Base-by-base conservation (phyloP, 768 basidiomycete genomes). In the Rhodocollybia butyracea region DNA sequence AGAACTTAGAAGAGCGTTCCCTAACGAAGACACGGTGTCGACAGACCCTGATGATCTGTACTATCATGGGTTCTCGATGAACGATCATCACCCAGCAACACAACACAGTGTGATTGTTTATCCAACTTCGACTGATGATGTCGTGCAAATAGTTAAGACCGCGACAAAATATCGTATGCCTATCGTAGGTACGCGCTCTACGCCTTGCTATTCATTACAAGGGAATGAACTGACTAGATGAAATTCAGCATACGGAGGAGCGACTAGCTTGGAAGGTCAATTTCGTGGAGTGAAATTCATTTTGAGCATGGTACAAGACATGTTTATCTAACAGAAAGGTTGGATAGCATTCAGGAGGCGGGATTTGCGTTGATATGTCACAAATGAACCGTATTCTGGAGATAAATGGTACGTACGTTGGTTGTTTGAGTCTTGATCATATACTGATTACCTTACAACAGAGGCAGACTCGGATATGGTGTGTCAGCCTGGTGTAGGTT, bases 261-360 rank as follows among this genome's bases (percentile, higher is more conserved):
- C 86, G 1, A 95, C 93, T 0, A 85, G 81, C 61, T 67, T 95
- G 22, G 93, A 94, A 64, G 91, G 91, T 0, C 87, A 91, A 59
- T 84, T 79, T 59, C 73, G 79, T 34, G 83, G 82, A 27, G 89
- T 89, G 60, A 56, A 82, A 12, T 31, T 54, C 15, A 30, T 46
- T 51, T 24, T 27, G 51, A 30, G 2, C 47, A 21, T 40, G 11
- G 50, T 29, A 36, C 24, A 12, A 39, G 31, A 31, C 19, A 19
- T 17, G 2, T 22, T 15, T 51, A 12, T 15, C 38, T 41, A 38
- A 54, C n/a, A 56, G 6, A 32, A 34, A 24, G 43, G 40, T 51
- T 31, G 12, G n/a, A 24, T 55, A 79, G 76, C 70, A 74, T 61
- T 56, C 66, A 11, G 61, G 64, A 13, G 85, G 86, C 10, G 86